A percentile compares a stretch with the other conserved stretches of the same genome.
phyloP scores from a whole-genome alignment of 345 rosid genomes.

The Acer yangbiense region DNA sequence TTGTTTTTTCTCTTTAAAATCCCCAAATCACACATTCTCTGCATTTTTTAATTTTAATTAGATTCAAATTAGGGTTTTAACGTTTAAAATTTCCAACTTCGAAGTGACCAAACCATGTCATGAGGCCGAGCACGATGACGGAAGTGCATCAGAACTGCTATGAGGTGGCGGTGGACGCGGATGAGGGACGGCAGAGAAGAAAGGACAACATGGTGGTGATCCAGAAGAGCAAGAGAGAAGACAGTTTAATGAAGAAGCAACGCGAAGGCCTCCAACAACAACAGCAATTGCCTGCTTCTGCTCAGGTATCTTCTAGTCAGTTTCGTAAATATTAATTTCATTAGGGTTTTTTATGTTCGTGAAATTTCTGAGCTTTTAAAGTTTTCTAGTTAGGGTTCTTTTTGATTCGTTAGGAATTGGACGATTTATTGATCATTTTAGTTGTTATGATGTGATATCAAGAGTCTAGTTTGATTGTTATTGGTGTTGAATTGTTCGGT shows the following conservation, averaged over 20 bases:
- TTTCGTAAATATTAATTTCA: not conserved
- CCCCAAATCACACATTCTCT: not conserved
- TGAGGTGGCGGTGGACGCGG: too few relatives aligned
- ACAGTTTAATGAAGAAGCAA: too few relatives aligned
- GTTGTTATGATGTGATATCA: not conserved
- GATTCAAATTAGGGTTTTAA: not conserved
- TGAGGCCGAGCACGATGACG: too few relatives aligned
- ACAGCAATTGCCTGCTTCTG: slow-evolving; percentile 25
- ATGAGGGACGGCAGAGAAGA: too few relatives aligned
- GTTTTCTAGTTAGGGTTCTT: too few relatives aligned
- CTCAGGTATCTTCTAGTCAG: slow-evolving; percentile 37
- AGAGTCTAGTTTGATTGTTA: too few relatives aligned
- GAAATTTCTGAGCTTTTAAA: not conserved
- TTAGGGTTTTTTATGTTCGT: not conserved
- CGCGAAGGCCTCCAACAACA: too few relatives aligned
- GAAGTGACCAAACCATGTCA: slow-evolving; percentile 21
- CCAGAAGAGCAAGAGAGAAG: too few relatives aligned
- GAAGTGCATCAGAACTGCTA: too few relatives aligned
- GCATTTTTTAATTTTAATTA: not conserved
- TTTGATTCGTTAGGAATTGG: not conserved
- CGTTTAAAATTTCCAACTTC: too few relatives aligned
- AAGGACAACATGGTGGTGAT: too few relatives aligned
- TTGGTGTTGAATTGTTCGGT: too few relatives aligned
- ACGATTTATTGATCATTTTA: not conserved
- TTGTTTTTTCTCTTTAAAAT: not conserved